Evolutionary conservation across 2,329 filamentous ascomycete species (phyloP), one percentile per base, ranked within the genome.

Genomic region (Sarocladium strictum): DNA sequence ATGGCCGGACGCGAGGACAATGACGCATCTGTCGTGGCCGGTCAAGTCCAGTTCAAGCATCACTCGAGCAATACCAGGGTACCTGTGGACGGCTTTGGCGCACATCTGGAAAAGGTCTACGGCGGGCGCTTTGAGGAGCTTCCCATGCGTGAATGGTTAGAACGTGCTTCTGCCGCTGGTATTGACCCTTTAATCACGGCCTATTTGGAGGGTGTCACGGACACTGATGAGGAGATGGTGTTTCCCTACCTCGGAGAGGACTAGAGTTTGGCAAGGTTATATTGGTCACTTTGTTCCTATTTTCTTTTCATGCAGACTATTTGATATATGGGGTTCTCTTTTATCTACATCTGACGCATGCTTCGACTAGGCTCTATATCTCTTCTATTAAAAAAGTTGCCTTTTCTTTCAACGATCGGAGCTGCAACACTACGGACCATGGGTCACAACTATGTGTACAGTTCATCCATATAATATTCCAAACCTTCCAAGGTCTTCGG

Each of bases 171-270:
- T 1, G 56, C 58, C 3, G 58, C 54, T 1, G 58, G 58, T 37
- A 58, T 58, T 17, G 58, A 57, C 29, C 58, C 54, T 14, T 51
- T 59, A 43, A 59, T 58, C 23, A 57, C 53, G 17, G 58, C 58
- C 15, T 59, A 58, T 26, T 49, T 59, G 53, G 56, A 59, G 40
- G 57, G 53, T 4, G 53, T 58, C 7, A 38, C 58, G 29, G 55
- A 59, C 26, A 47, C 12, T 33, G 55, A 57, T 33, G 53, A 53
- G n/a, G 50, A 50, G 2, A 55, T 59, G 55, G 50, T 56, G 35
- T 58, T 59, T 53, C 54, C 56, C 15, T 58, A 58, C 33, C 49
- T 58, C 37, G 58, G 55, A 11, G 57, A 56, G 35, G 32, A 33
- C 32, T 33, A 33, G 32, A 33, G 15, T 33, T 15, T 9, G 15